Base-by-base conservation (phyloP, 345 rosid genomes). In the Eucalyptus camaldulensis region DNA sequence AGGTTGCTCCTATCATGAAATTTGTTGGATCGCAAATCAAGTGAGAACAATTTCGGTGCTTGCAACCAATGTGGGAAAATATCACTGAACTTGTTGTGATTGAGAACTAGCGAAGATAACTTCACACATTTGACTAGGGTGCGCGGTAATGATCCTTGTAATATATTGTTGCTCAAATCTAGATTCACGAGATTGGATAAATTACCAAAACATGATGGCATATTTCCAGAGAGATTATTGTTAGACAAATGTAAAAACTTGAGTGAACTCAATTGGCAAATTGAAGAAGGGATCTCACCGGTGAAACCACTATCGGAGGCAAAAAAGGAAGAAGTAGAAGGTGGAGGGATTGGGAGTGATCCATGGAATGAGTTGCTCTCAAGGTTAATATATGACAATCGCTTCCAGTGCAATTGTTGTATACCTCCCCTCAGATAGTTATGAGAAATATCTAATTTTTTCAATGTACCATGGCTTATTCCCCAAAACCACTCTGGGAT, bases 81-180 rank as follows among this genome's bases (percentile, higher is more conserved):
- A 87, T 67, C 92, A 24, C 13, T 90, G 16, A 91, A 83, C n/a
- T n/a, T 10, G 49, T 92, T 91, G 56, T 88, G 58, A 25, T 50
- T 87, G 1, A 91, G 37, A 76, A 50, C 31, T 5, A 90, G 60
- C 8, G 51, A 62, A 43, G 9, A 72, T 80, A 92, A 69, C 1
- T 69, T 58, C 13, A n/a, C 67, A 13, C 93, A 91, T 29, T 90
- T 85, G 11, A 56, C 56, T 49, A 90, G 50, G n/a, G 91, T 31
- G 49, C 8, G 37, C 8, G 92, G 91, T 27, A 90, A 3, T 65
- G 54, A 7, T 2, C 92, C 91, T n/a, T 22, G 65, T 25, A 88
- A 33, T 43, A 10, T 47, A 53, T 93, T 93, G 4, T 44, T 88
- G 58, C 85, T 69, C 6, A 92, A 31, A 60, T 90, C 60, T 5